Conservation (phyloP, 2,329 filamentous ascomycete species). For the Monosporascus sp. region DNA sequence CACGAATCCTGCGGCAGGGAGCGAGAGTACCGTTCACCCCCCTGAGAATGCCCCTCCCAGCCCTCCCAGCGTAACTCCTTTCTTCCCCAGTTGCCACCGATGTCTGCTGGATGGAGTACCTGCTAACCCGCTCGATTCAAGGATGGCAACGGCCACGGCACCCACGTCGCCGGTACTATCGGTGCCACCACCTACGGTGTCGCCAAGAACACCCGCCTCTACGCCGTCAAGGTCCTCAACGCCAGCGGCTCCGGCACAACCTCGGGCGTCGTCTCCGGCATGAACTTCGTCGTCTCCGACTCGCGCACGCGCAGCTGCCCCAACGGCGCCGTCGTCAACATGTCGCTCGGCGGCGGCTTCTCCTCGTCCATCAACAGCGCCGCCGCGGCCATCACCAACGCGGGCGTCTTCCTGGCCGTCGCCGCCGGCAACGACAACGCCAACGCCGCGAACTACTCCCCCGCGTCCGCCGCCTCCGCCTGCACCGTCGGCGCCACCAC, state of each 20-base stretch:
- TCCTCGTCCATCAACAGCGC: constrained; percentile 45
- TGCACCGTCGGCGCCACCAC: constrained; percentile 49
- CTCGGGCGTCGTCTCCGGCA: constrained; percentile 25
- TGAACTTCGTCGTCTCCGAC: constrained; percentile 38
- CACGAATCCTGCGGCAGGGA: not conserved
- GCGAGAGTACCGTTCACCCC: too few species aligned
- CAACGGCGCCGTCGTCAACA: constrained; percentile 43
- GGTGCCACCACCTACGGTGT: constrained; percentile 39
- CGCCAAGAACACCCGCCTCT: constrained; percentile 34
- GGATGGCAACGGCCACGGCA: constrained; percentile 39
- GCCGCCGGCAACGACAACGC: constrained; percentile 48
- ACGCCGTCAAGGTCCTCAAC: constrained; percentile 42
- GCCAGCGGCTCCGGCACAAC: constrained; percentile 21
- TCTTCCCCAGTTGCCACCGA: too few species aligned
- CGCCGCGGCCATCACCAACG: constrained; percentile 37
- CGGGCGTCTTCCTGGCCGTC: constrained; percentile 46
- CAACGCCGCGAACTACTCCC: constrained; percentile 37
- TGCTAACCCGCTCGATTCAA: not conserved
- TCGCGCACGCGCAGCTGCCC: constrained; percentile 34
- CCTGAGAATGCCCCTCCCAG: too few species aligned
- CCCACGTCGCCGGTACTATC: constrained; percentile 40
- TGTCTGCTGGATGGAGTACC: too few species aligned
- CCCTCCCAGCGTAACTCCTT: too few species aligned
- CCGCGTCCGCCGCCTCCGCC: constrained; percentile 41
- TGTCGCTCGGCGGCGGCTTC: constrained; percentile 46